These are phyloP conservation scores for Herpetomonas samuelpessoai DNA, from an alignment of 208 protist genomes.

Conservation along the genomic window DNA sequence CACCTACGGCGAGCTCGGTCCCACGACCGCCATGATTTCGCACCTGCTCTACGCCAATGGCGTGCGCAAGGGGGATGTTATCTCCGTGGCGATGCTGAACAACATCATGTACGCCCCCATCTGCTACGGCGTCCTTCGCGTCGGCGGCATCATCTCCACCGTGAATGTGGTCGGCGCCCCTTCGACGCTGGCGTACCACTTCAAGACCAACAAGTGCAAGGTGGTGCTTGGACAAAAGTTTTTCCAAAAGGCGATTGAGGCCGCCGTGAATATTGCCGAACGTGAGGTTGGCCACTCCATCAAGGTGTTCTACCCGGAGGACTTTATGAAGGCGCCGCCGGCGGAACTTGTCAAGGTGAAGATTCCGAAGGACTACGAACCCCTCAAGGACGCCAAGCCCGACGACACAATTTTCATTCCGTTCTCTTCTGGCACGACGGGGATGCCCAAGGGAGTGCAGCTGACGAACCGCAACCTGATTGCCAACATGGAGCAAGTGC, in stretches of 20 bases:
- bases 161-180: slow-evolving; percentile 28
- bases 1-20: slow-evolving; percentile 25
- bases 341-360: not conserved
- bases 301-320: slow-evolving; percentile 30
- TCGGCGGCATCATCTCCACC: slow-evolving; percentile 31
- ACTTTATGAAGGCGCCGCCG: slow-evolving; percentile 13
- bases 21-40: slow-evolving; percentile 22
- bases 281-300: slow-evolving; percentile 23
- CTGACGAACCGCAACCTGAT: slow-evolving; percentile 28
- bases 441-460: slow-evolving; percentile 60
- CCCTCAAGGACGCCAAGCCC: slow-evolving; percentile 11
- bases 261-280: slow-evolving; percentile 27
- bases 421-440: slow-evolving; percentile 46
- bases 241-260: slow-evolving; percentile 31
- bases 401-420: slow-evolving; percentile 45
- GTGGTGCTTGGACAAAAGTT: slow-evolving; percentile 29
- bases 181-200: slow-evolving; percentile 30
- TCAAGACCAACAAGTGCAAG: slow-evolving; percentile 31
- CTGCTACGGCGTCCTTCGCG: slow-evolving; percentile 34
- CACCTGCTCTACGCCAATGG: slow-evolving; percentile 31
- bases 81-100: slow-evolving; percentile 35
- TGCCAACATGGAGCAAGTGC: slow-evolving; percentile 24
- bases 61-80: slow-evolving; percentile 37
- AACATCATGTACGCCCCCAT: slow-evolving; percentile 25
- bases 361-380: slow-evolving; percentile 34